Evolutionary conservation across 352 stramenopile species (phyloP), one percentile per base, ranked within the genome.

Genomic region (Phytophthora europaea): DNA sequence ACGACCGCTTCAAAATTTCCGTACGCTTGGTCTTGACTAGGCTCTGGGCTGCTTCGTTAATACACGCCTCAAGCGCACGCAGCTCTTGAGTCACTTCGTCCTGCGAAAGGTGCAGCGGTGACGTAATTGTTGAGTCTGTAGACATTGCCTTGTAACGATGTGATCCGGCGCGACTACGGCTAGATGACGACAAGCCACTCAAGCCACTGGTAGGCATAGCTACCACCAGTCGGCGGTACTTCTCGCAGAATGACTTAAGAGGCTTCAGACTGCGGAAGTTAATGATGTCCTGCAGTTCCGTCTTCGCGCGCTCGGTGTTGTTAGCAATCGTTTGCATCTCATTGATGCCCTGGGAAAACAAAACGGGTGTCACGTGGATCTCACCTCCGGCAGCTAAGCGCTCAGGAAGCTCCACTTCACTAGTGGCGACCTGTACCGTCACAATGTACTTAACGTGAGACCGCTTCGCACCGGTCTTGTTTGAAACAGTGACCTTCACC

Each of bases 271-370:
- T 96, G 76, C 91, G 90, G 70, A 95, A 90, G 74, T 97, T 97
- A 73, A 97, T 96, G 70, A 93, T 92, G 52, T 97, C 89, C 66
- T 97, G 90, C 26, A 97, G 77, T 75, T 96, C 89, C 6, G 90
- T 97, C 79, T 97, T 96, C 26, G 87, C 86, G 33, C 89, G 87
- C 45, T 96, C 89, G 6, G 91, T 97, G 68, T 96, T 92, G 77
- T 98, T 98, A 2, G 93, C 93, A 52, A 98, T 93, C 15, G 94
- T 98, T 81, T 98, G 94, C 90, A 97, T 98, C 76, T 98, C 95
- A 73, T 98, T 98, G 73, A 98, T 98, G 36, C 95, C 94, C 60
- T 98, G 90, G 6, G 90, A 96, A 65, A 97, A 95, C n/a, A 97
- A 63, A 22, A 95, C 60, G 2, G 90, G 88, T n/a, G 86, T 95